These are phyloP conservation scores for Plasmodium blacklocki DNA, from an alignment of 169 alveolate genomes.

Conservation along the genomic window DNA sequence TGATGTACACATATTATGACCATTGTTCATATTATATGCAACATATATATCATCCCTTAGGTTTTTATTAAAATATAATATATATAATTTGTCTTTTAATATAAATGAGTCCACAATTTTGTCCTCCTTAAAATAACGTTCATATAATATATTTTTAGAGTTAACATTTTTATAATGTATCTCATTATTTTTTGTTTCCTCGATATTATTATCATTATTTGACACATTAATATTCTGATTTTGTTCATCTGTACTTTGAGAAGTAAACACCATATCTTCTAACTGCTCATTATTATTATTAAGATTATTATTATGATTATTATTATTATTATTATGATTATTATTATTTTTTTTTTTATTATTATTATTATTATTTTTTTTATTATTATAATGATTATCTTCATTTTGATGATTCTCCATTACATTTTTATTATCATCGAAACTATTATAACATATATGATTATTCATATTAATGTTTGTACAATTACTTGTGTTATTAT, in stretches of 20 bases:
- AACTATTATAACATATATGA: too few relatives aligned
- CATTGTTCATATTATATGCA: constrained; percentile 39
- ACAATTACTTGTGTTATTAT: background rate
- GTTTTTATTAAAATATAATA: constrained; percentile 21
- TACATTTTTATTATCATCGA: background rate
- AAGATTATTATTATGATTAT: too few relatives aligned
- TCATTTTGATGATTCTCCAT: background rate
- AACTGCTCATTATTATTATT: too few relatives aligned
- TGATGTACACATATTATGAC: background rate
- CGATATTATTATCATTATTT: background rate
- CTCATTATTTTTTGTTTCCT: background rate
- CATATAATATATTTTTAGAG: background rate
- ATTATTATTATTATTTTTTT: background rate
- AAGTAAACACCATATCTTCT: too few relatives aligned
- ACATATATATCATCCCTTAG: constrained; percentile 22
- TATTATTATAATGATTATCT: background rate
- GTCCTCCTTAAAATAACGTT: constrained; percentile 1
- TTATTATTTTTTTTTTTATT: background rate
- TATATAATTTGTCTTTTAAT: constrained; percentile 5
- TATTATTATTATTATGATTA: too few relatives aligned
- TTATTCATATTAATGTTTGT: background rate
- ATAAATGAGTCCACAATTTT: constrained; percentile 36
- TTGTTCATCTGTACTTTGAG: too few relatives aligned
- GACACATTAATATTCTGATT: background rate
- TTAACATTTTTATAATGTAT: background rate